phyloP scores from a whole-genome alignment of 2,329 filamentous ascomycete genomes.

The Cryphonectria japonica region DNA sequence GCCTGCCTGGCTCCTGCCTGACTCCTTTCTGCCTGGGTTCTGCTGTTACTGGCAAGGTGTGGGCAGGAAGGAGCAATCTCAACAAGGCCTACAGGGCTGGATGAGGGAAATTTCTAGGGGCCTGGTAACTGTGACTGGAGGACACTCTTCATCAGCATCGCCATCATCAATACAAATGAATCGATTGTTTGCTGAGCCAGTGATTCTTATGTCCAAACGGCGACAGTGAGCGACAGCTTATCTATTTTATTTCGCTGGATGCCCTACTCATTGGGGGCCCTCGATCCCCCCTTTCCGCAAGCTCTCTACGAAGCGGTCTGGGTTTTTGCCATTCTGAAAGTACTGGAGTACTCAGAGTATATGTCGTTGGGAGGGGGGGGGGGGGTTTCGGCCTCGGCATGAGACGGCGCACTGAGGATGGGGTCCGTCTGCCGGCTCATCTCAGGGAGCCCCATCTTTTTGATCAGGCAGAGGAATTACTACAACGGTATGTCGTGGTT shows the following conservation, averaged over 20 bases:
- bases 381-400: not conserved
- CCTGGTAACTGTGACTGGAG: too few relatives aligned
- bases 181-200: too few relatives aligned
- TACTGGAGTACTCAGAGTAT: not conserved
- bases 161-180: not conserved
- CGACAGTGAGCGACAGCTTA: not conserved
- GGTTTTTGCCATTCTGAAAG: not conserved
- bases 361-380: not conserved
- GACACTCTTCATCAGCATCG: not conserved
- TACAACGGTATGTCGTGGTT: not conserved
- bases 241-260: not conserved
- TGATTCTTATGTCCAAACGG: not conserved
- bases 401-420: conserved; percentile 1
- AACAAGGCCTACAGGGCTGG: too few relatives aligned
- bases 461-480: not conserved
- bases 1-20: not conserved
- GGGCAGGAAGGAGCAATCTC: too few relatives aligned
- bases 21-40: not conserved
- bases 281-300: not conserved
- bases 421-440: conserved; percentile 4
- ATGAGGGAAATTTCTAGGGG: too few relatives aligned
- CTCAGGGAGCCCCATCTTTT: not conserved
- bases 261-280: not conserved
- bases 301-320: not conserved
- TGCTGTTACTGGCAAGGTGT: too few relatives aligned